A percentile compares a stretch with the other conserved stretches of the same genome.
phyloP scores from a whole-genome alignment of 371 early-diverging fungal species.

The Gilbertella persicaria region DNA sequence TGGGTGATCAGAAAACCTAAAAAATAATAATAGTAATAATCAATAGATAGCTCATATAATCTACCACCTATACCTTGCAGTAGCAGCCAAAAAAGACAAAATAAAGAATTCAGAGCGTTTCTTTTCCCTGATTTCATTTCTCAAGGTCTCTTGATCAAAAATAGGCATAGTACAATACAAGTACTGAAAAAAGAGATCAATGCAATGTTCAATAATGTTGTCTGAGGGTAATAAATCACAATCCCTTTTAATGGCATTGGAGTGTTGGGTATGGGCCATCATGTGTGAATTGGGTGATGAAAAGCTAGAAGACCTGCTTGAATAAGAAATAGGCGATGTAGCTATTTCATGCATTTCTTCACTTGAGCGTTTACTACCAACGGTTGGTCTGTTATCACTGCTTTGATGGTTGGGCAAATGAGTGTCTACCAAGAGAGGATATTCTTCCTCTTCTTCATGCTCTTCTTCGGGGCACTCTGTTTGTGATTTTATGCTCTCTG shows the following conservation, averaged over 20 bases:
- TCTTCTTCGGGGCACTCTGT: neutral
- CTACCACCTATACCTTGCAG: slow-evolving; percentile 35
- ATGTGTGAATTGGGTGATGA: slow-evolving; percentile 12
- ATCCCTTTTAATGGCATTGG: too few relatives aligned
- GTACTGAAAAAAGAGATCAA: slow-evolving; percentile 56
- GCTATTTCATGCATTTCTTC: slow-evolving; percentile 2
- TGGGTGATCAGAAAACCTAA: slow-evolving; percentile 41
- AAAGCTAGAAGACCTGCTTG: slow-evolving; percentile 16
- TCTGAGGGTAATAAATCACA: slow-evolving; percentile 29
- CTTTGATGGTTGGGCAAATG: neutral
- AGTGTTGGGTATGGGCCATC: neutral
- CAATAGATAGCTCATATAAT: too few relatives aligned
- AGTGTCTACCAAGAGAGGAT: neutral
- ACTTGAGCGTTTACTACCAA: slow-evolving; percentile 7
- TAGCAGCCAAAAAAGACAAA: slow-evolving; percentile 33
- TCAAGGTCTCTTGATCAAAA: slow-evolving; percentile 41
- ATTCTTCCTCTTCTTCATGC: neutral
- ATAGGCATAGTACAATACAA: slow-evolving; percentile 51
- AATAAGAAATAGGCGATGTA: slow-evolving; percentile 20
- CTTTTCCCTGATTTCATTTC: slow-evolving; percentile 29
- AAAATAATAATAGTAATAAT: neutral
- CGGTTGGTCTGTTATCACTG: slow-evolving; percentile 1
- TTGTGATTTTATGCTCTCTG: neutral
- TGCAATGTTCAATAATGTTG: slow-evolving; percentile 53
- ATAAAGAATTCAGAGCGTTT: slow-evolving; percentile 40